Evolutionary conservation across 805 yeast species (phyloP).

Genomic region (Ogataea philodendri): DNA sequence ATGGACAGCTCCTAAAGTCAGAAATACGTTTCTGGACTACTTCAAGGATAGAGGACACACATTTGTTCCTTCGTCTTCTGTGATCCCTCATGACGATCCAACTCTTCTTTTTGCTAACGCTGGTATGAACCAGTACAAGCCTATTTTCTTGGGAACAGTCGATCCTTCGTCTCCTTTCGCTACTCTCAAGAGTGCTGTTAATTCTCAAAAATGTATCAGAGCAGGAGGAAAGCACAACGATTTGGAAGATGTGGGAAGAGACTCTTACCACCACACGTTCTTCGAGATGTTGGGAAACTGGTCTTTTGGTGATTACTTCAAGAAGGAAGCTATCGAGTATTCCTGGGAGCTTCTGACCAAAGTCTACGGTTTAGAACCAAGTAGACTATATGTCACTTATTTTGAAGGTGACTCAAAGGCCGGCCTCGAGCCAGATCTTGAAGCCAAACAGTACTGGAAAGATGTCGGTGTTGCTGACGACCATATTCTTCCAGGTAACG

Average conservation of each 20-base stretch:
- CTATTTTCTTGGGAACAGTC: conserved; percentile 94
- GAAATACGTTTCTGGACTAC: conserved; percentile 81
- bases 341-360: conserved; percentile 90
- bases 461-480: conserved; percentile 86
- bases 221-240: conserved; percentile 99
- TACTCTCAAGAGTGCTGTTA: conserved; percentile 80
- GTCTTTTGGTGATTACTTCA: conserved; percentile 99
- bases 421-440: conserved; percentile 90
- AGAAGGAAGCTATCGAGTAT: conserved; percentile 83
- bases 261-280: conserved; percentile 97
- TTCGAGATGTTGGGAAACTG: conserved; percentile 99
- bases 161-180: conserved; percentile 91
- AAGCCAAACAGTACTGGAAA: conserved; percentile 85
- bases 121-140: conserved; percentile 99
- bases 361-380: conserved; percentile 75
- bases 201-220: conserved; percentile 97
- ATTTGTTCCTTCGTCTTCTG: conserved; percentile 89
- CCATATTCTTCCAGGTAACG: conserved; percentile 90
- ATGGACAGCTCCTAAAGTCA: conserved; percentile 54
- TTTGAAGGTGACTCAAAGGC: conserved; percentile 87
- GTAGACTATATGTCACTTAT: conserved; percentile 90
- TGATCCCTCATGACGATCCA: conserved; percentile 97
- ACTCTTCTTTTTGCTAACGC: conserved; percentile 96
- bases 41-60: conserved; percentile 70
- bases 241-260: conserved; percentile 97